Evolutionary conservation across 176 grass and related monocot genomes (phyloP).

Genomic region (Bromus sterilis): DNA sequence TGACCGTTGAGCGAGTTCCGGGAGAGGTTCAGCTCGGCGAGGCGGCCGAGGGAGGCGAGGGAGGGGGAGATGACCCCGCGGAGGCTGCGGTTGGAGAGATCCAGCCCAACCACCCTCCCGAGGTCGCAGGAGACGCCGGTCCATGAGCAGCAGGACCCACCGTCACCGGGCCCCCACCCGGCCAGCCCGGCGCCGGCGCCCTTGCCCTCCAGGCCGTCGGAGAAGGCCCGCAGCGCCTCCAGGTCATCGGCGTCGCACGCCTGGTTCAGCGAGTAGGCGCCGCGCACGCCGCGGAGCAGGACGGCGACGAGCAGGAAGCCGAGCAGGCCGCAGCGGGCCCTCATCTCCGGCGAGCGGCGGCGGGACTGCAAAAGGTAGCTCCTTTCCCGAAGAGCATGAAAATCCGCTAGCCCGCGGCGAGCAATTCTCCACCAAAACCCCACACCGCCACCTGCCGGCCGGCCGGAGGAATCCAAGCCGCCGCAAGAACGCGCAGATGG

Average conservation of each 20-base stretch:
- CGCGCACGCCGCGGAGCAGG: slow-evolving; percentile 17
- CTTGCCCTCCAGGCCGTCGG: slow-evolving; percentile 32
- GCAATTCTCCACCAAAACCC: not conserved
- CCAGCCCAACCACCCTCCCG: slow-evolving; percentile 48
- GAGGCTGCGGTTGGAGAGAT: slow-evolving; percentile 61
- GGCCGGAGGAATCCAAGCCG: not conserved
- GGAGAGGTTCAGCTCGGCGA: slow-evolving; percentile 59
- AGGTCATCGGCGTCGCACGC: slow-evolving; percentile 49
- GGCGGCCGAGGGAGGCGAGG: slow-evolving; percentile 36
- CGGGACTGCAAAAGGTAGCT: slow-evolving; percentile 14
- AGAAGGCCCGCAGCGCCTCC: slow-evolving; percentile 38
- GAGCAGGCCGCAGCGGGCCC: slow-evolving; percentile 21
- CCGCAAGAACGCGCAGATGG: not conserved
- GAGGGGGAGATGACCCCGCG: slow-evolving; percentile 40
- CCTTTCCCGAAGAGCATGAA: slow-evolving; percentile 30
- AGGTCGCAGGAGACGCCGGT: slow-evolving; percentile 48
- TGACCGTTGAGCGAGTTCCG: slow-evolving; percentile 40
- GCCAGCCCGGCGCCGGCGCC: not conserved
- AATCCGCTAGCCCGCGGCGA: not conserved
- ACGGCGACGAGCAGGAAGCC: slow-evolving; percentile 12
- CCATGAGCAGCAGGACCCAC: slow-evolving; percentile 67
- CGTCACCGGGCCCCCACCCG: slow-evolving; percentile 38
- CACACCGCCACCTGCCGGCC: not conserved
- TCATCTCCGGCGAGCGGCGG: slow-evolving; percentile 50
- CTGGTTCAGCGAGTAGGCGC: slow-evolving; percentile 31